These are phyloP conservation scores for Colletotrichum sp. DNA, from an alignment of 2,329 filamentous ascomycete genomes.

Conservation along the genomic window DNA sequence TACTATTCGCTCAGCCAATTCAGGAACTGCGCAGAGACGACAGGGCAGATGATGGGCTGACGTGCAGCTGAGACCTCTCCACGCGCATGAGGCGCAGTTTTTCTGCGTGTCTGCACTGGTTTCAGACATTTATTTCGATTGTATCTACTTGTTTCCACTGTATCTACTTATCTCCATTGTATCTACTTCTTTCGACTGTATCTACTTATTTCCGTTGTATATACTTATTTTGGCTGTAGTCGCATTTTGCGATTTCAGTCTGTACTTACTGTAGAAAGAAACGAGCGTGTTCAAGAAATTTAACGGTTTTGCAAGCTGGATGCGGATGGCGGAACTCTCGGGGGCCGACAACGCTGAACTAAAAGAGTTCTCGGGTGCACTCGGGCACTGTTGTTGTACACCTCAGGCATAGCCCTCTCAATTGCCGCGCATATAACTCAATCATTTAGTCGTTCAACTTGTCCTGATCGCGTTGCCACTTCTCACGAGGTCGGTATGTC, in stretches of 20 bases:
- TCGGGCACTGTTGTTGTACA: not conserved
- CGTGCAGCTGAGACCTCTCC: not conserved
- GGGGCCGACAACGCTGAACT: not conserved
- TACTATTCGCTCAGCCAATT: not conserved
- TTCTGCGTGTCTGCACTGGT: not conserved
- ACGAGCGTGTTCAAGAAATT: not conserved
- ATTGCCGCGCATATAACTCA: not conserved
- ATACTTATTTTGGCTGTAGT: not conserved
- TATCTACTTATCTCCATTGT: not conserved
- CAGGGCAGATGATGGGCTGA: not conserved
- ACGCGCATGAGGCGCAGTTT: too few relatives aligned
- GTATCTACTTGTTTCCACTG: not conserved
- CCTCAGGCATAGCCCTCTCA: not conserved
- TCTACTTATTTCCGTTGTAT: not conserved
- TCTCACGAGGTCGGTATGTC: not conserved
- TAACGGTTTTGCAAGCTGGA: not conserved
- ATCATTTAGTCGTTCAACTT: accelerated
- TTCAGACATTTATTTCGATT: not conserved
- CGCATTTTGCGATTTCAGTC: not conserved
- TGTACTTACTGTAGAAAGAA: not conserved
- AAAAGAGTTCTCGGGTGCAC: not conserved
- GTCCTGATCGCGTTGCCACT: accelerated
- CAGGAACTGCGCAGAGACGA: not conserved
- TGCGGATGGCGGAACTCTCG: not conserved
- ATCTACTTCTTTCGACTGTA: not conserved